Base-by-base conservation (phyloP, 495 filamentous ascomycete genomes). In the Letharia columbiana region DNA sequence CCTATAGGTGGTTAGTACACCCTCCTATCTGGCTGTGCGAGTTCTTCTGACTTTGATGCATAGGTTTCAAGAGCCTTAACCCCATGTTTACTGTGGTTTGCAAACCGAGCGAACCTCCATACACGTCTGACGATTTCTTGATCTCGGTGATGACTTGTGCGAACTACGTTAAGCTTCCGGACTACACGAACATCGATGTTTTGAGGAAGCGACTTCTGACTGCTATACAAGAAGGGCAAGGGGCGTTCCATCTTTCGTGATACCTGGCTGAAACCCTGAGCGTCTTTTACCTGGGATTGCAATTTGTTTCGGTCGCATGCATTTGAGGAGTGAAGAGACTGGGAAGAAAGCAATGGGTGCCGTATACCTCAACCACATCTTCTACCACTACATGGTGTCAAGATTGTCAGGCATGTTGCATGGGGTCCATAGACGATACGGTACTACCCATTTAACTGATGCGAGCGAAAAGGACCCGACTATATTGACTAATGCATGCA, bases 71-170 rank as follows among this genome's bases (percentile, higher is more conserved):
- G 80, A 88, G 85, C 76, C 84, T 99, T 45, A 98, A 90, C 5
- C 95, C 95, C 10, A 95, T 98, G 82, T 96, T 99, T 74, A 99
- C 95, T 12, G 95, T 99, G 50, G 95, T 99, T 23, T 98, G 95
- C 80, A 96, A 96, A 75, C 93, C 94, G 10, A 96, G 91, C 78
- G 95, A 99, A 71, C 86, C 91, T 11, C 94, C 94, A 3, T 95
- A 91, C 75, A 89, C 88, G 11, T 95, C 94, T 5, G 95, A 99
- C 73, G 95, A 98, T 76, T 98, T 97, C 70, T 82, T 99, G 44
- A 92, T 95, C 35, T 97, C 92, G 72, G 95, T 98, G 73, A 99
- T 99, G 95, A 99, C 95, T 56, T 98, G 95, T 75, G 94, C 96
- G 74, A 99, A 99, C 74, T 99, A 99, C 74, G 88, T 99, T 69